Conservation (phyloP, 2,329 filamentous ascomycete species). For the Plectosphaerella sp. region DNA sequence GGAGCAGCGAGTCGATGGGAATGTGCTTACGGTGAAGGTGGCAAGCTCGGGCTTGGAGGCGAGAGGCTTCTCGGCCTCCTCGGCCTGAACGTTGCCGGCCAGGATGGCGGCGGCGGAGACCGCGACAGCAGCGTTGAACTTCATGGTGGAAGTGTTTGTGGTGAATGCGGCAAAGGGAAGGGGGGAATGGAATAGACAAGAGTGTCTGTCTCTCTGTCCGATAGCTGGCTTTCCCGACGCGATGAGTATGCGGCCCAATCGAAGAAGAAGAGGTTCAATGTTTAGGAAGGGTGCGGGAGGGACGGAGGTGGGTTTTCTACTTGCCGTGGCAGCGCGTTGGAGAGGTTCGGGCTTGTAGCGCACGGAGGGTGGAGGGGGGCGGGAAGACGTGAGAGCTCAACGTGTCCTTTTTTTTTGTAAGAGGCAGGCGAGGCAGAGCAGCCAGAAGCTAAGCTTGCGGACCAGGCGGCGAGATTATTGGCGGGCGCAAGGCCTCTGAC, state of each 20-base stretch:
- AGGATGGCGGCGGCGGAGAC: conserved; percentile 71
- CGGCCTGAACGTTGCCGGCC: conserved; percentile 65
- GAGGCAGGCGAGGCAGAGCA: conserved; percentile 1
- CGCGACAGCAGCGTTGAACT: conserved; percentile 75
- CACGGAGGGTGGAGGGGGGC: not conserved
- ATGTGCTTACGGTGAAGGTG: conserved; percentile 75
- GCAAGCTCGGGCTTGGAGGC: conserved; percentile 64
- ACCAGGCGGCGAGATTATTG: too few relatives aligned
- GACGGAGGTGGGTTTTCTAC: conserved; percentile 12
- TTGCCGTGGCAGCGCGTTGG: not conserved
- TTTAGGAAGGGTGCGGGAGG: conserved; percentile 7
- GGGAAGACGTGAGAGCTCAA: conserved; percentile 9
- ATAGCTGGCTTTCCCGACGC: conserved; percentile 5
- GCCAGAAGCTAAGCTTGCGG: too few relatives aligned
- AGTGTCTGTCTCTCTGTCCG: not conserved
- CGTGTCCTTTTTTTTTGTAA: conserved; percentile 16
- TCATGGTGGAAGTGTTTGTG: conserved; percentile 56
- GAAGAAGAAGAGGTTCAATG: conserved; percentile 4
- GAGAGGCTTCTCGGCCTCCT: conserved; percentile 59
- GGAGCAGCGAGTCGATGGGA: not conserved
- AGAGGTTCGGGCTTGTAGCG: conserved; percentile 5
- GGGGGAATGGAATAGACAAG: not conserved
- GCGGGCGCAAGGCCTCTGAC: conserved; percentile 1
- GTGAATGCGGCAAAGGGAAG: not conserved
- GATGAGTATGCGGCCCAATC: not conserved